Evolutionary conservation across 1,284 basidiomycete genomes (phyloP).

Genomic region (Papiliotrema nemorosa): DNA sequence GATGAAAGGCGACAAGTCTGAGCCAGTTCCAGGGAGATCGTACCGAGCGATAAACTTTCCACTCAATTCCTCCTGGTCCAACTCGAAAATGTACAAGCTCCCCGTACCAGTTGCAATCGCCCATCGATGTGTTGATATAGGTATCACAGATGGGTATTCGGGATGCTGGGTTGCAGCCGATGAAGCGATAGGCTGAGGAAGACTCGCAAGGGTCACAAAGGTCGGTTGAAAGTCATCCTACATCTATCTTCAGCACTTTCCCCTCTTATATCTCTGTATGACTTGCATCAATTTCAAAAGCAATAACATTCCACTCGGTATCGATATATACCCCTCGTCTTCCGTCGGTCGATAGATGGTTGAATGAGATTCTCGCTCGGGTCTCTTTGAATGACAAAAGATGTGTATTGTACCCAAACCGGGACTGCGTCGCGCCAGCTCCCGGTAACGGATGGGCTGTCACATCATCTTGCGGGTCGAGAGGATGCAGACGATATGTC

Average conservation of each 20-base stretch:
- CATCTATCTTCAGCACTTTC: no score
- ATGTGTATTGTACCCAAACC: constrained; percentile 29
- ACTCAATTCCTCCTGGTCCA: constrained; percentile 31
- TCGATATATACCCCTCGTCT: constrained; percentile 65
- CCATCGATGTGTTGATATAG: constrained; percentile 56
- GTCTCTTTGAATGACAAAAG: constrained; percentile 58
- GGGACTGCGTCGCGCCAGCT: constrained; percentile 36
- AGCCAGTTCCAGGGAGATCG: constrained; percentile 40
- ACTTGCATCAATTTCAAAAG: constrained; percentile 56
- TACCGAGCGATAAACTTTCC: constrained; percentile 58
- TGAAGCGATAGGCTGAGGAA: constrained; percentile 53
- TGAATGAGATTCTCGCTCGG: constrained; percentile 75
- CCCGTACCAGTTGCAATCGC: constrained; percentile 72
- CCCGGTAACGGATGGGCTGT: constrained; percentile 25
- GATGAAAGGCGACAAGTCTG: constrained; percentile 55
- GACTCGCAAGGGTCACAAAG: constrained; percentile 59
- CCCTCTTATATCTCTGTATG: not conserved
- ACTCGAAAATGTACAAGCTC: constrained; percentile 58
- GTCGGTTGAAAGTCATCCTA: constrained; percentile 58
- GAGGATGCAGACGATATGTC: constrained; percentile 40
- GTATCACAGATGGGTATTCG: constrained; percentile 74
- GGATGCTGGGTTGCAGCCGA: constrained; percentile 44
- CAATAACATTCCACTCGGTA: constrained; percentile 60
- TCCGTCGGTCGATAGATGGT: constrained; percentile 63
- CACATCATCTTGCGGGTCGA: constrained; percentile 30